Evolutionary conservation across 495 filamentous ascomycete genomes (phyloP), one percentile per base, ranked within the genome.

Genomic region (Lasiosphaeria hispida): DNA sequence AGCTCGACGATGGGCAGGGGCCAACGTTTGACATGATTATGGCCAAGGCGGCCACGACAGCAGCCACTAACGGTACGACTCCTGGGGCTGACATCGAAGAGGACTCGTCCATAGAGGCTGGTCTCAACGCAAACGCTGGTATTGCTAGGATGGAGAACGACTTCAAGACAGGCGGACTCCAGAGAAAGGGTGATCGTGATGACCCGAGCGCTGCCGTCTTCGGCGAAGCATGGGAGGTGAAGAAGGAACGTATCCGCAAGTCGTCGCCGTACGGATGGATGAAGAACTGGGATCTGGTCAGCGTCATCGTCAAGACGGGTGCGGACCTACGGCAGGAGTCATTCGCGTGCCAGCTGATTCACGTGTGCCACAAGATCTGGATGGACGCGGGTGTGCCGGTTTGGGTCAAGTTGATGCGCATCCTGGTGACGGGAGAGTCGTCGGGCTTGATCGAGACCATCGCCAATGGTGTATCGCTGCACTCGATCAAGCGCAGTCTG

Each of bases 121-220:
- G 75, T 7, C 77, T 82, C 56, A 84, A 83, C 67, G 68, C 79
- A 33, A 85, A 80, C 39, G 86, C 87, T 42, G 87, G 87, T 54
- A 84, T 85, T 30, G 87, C 86, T 37, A 76, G 87, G 61, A 90
- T 90, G 88, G 87, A 91, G 69, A 91, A 91, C 69, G 87, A 91
- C 67, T 77, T 85, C 67, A 89, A 87, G 73, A 91, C 87, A 15
- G 88, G 87, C 49, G 87, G 87, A 30, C 80, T 91, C 5, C 85
- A 85, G 62, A 83, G 86, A 34, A 86, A 87, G 64, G 87, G 87
- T 14, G 87, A 91, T 65, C 82, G 87, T 23, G 87, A 90, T 61
- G 87, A 91, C 65, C 87, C 87, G n/a, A 88, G 85, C 59, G 87
- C 87, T 19, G 87, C 87, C 9, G 88, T 88, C 6, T 90, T 91